Evolutionary conservation across 148 eudicot species (phyloP).

Genomic region (Fagopyrum tataricum): DNA sequence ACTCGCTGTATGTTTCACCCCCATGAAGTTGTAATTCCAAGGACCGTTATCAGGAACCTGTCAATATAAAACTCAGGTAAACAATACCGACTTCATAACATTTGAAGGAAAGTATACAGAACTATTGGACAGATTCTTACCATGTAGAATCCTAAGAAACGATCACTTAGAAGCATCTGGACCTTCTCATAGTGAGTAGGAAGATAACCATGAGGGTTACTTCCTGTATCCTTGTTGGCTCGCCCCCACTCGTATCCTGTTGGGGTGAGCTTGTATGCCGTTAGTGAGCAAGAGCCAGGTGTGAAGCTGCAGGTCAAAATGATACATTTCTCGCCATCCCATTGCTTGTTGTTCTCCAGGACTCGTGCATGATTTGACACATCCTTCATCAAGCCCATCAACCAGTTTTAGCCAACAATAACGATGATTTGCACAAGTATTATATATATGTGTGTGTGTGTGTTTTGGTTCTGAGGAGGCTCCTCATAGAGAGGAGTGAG

Average conservation of each 20-base stretch:
- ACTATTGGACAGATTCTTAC: conserved; percentile 25
- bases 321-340: conserved; percentile 98
- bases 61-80: neutral
- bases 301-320: conserved; percentile 96
- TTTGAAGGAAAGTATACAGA: neutral
- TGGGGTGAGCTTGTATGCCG: conserved; percentile 96
- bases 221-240: conserved; percentile 71
- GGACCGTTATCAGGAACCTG: conserved; percentile 92
- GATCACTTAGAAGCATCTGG: conserved; percentile 99
- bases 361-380: conserved; percentile 75
- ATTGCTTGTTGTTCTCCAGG: conserved; percentile 83
- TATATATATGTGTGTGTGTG: too few species aligned
- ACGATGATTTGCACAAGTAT: too few species aligned
- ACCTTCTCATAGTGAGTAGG: conserved; percentile 99
- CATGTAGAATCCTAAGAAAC: conserved; percentile 99
- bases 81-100: too few species aligned
- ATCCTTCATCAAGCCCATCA: conserved; percentile 42
- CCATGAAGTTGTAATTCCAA: conserved; percentile 99
- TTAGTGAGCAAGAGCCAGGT: conserved; percentile 94
- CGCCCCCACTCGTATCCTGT: conserved; percentile 98
- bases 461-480: too few species aligned
- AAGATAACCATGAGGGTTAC: conserved; percentile 91
- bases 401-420: too few species aligned
- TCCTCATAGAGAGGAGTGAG: too few species aligned
- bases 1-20: conserved; percentile 76